A percentile compares a stretch with the other conserved stretches of the same genome.
Evolutionary conservation across 176 grass and related monocot genomes (phyloP).

Genomic region (Oryza longistaminata): DNA sequence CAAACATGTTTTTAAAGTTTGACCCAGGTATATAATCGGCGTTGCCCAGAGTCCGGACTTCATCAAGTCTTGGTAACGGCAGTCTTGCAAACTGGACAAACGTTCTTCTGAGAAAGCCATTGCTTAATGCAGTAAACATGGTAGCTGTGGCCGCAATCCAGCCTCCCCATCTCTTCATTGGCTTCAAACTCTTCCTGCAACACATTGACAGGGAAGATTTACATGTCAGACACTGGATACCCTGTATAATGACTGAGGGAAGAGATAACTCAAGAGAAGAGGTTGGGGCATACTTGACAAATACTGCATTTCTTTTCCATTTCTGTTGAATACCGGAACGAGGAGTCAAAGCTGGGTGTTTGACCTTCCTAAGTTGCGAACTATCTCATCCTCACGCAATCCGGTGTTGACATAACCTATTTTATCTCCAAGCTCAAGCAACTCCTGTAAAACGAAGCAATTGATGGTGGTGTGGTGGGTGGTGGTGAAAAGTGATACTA

Average conservation of each 20-base stretch:
- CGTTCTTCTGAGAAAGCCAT: slow-evolving; percentile 95
- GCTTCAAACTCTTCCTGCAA: slow-evolving; percentile 90
- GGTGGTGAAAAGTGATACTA: not conserved
- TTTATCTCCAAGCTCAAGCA: slow-evolving; percentile 85
- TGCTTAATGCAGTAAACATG: slow-evolving; percentile 97
- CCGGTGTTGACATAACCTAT: slow-evolving; percentile 95
- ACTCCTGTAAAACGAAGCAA: slow-evolving; percentile 53
- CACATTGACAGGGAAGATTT: not conserved
- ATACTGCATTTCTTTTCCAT: slow-evolving; percentile 86
- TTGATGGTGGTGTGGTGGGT: not conserved
- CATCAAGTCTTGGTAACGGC: slow-evolving; percentile 69
- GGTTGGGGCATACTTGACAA: slow-evolving; percentile 62
- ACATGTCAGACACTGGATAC: not conserved
- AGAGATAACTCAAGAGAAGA: not conserved
- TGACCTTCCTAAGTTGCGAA: slow-evolving; percentile 56
- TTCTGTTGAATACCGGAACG: slow-evolving; percentile 54
- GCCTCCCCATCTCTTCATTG: slow-evolving; percentile 81
- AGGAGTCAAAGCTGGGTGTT: slow-evolving; percentile 56
- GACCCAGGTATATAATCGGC: not conserved
- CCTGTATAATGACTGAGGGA: not conserved
- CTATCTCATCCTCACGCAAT: slow-evolving; percentile 91
- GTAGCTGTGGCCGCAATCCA: slow-evolving; percentile 86
- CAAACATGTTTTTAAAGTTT: not conserved
- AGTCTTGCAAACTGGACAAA: slow-evolving; percentile 95
- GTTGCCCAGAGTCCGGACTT: not conserved